These are phyloP conservation scores for Voacanga thouarsii DNA, from an alignment of 257 asterid species.

Conservation along the genomic window DNA sequence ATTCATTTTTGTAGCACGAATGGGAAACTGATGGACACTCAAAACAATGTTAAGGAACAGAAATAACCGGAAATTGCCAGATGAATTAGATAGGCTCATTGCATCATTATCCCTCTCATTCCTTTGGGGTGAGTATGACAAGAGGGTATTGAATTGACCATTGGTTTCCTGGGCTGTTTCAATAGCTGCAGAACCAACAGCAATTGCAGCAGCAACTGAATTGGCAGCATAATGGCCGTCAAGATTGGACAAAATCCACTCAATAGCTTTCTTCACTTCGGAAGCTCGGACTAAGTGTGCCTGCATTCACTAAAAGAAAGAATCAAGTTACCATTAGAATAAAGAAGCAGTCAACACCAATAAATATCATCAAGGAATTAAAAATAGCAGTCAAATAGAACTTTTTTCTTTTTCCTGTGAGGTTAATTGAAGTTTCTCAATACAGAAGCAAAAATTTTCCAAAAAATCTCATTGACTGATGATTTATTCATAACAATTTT, in stretches of 20 bases:
- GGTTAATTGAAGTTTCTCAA: background rate
- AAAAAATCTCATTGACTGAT: background rate
- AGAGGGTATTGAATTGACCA: constrained; percentile 43
- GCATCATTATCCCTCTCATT: constrained; percentile 62
- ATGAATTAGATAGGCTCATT: constrained; percentile 51
- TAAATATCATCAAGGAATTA: constrained; percentile 17
- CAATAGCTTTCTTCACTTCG: constrained; percentile 90
- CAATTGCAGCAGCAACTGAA: constrained; percentile 98
- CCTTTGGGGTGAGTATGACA: constrained; percentile 47
- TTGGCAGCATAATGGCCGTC: constrained; percentile 97
- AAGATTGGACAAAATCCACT: constrained; percentile 91
- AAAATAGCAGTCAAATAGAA: background rate
- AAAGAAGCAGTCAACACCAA: background rate
- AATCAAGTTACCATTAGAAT: constrained; percentile 59
- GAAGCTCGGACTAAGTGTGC: constrained; percentile 89
- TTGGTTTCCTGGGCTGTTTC: constrained; percentile 60
- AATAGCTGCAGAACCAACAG: constrained; percentile 82
- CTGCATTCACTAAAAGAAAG: constrained; percentile 93
- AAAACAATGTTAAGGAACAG: constrained; percentile 9
- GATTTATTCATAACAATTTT: background rate
- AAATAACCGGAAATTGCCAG: constrained; percentile 71
- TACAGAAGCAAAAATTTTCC: background rate
- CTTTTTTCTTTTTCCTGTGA: background rate
- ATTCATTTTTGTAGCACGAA: background rate
- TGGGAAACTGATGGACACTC: constrained; percentile 1